phyloP scores from a whole-genome alignment of 2,329 filamentous ascomycete genomes.

The Cadophora malorum region DNA sequence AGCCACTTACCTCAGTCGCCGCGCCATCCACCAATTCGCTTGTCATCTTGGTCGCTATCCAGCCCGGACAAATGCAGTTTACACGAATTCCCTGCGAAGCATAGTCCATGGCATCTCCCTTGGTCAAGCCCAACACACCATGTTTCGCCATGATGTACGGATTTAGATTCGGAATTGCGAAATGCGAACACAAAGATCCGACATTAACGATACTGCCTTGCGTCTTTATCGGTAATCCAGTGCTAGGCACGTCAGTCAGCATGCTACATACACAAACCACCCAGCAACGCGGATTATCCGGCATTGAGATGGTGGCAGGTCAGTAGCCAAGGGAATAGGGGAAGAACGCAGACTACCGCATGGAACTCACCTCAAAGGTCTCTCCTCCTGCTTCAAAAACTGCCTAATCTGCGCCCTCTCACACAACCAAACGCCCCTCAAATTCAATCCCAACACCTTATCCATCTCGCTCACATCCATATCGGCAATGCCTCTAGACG shows the following conservation, averaged over 20 bases:
- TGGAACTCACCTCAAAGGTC: slow-evolving; percentile 30
- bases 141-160: slow-evolving; percentile 39
- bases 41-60: slow-evolving; percentile 34
- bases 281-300: neutral
- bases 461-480: slow-evolving; percentile 33
- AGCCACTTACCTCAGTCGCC: slow-evolving; percentile 23
- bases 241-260: slow-evolving; percentile 24
- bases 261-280: neutral
- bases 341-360: neutral
- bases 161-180: slow-evolving; percentile 17
- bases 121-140: slow-evolving; percentile 45
- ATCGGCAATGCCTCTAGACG: slow-evolving; percentile 36
- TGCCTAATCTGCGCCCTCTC: slow-evolving; percentile 46
- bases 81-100: slow-evolving; percentile 33
- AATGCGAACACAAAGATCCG: slow-evolving; percentile 29
- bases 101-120: slow-evolving; percentile 44
- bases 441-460: slow-evolving; percentile 46
- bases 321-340: neutral
- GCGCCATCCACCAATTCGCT: slow-evolving; percentile 10
- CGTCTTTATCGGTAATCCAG: slow-evolving; percentile 34
- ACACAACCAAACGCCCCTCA: slow-evolving; percentile 47
- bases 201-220: slow-evolving; percentile 45
- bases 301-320: neutral
- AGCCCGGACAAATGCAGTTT: slow-evolving; percentile 40
- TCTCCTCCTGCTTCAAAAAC: slow-evolving; percentile 39